Base-by-base conservation (phyloP, 371 early-diverging fungal species). In the Mortierella sp. region DNA sequence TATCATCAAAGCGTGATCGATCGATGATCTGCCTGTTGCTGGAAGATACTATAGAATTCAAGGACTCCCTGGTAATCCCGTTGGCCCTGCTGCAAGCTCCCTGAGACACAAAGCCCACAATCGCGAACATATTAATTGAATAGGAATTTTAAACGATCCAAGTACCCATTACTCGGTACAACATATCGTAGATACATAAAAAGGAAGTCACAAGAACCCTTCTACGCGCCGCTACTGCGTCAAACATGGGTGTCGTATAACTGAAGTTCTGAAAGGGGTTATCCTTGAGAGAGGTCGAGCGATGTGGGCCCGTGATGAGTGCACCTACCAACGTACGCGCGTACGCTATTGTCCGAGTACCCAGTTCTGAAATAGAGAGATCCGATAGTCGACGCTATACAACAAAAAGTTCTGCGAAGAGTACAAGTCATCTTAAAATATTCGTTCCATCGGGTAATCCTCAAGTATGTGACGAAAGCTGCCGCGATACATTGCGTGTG, bases 241-340 rank as follows among this genome's bases (percentile, higher is more conserved):
- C 40, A 21, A 2, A 41, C 8, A 16, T 7, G 22, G 19, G 40
- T 4, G 19, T 32, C 22, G 2, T 9, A 47, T 48, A 11, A 48
- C 63, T 45, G 63, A 48, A 48, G 48, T 1, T 13, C 50, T 63
- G 24, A 63, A 48, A 28, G 63, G 63, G 1, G 47, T 63, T 24
- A 22, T 63, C 28, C 19, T 15, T 48, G 32, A 13, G 8, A 36
- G 50, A 3, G 13, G 50, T 8, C 36, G 36, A 36, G 50, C 63
- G 1, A 11, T 48, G 0, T 63, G 50, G 50, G 32, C 50, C 63
- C 50, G 63, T 32, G 13, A 45, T 11, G 45, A 63, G 48, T 63
- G 63, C 63, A n/a, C n/a, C n/a, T 38, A 41, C 22, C 7, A 63
- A 28, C 32, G 28, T 19, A 63, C 63, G 7, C 7, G 15, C 32